Conservation (phyloP, 116 monocot species). For the Dioscorea cayenensis region DNA sequence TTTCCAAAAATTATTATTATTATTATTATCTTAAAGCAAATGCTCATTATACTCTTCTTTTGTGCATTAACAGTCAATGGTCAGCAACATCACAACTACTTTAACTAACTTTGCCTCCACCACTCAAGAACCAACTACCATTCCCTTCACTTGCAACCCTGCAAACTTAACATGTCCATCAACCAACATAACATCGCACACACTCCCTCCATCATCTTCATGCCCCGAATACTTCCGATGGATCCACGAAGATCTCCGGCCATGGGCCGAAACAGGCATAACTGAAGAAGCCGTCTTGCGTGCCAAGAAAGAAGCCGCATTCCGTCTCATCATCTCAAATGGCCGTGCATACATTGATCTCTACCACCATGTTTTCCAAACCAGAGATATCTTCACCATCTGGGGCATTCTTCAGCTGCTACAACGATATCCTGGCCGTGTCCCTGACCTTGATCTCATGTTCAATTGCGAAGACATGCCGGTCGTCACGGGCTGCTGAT, state of each 20-base stretch:
- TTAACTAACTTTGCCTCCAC: too few relatives aligned
- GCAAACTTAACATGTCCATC: background rate
- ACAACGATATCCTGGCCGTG: slow-evolving; percentile 42
- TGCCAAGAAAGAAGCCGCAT: slow-evolving; percentile 19
- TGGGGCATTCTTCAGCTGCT: slow-evolving; percentile 74
- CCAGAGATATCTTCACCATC: slow-evolving; percentile 53
- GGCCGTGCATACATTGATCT: slow-evolving; percentile 42
- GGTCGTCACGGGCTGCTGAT: slow-evolving; percentile 4
- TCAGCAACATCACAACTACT: too few relatives aligned
- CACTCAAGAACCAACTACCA: too few relatives aligned
- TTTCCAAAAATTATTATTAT: too few relatives aligned
- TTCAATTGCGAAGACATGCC: slow-evolving; percentile 64
- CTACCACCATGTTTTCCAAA: slow-evolving; percentile 34
- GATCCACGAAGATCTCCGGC: slow-evolving; percentile 56
- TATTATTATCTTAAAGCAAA: too few relatives aligned
- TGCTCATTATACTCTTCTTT: too few relatives aligned
- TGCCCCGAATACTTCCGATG: slow-evolving; percentile 64
- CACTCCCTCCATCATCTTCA: background rate
- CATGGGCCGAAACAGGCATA: slow-evolving; percentile 46
- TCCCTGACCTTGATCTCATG: slow-evolving; percentile 65
- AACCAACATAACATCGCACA: background rate
- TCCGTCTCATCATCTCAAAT: slow-evolving; percentile 39
- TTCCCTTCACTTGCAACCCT: background rate
- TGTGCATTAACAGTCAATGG: too few relatives aligned
- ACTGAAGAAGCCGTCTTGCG: slow-evolving; percentile 39